Evolutionary conservation across 2,329 filamentous ascomycete genomes (phyloP).

Genomic region (Fusarium sp.): DNA sequence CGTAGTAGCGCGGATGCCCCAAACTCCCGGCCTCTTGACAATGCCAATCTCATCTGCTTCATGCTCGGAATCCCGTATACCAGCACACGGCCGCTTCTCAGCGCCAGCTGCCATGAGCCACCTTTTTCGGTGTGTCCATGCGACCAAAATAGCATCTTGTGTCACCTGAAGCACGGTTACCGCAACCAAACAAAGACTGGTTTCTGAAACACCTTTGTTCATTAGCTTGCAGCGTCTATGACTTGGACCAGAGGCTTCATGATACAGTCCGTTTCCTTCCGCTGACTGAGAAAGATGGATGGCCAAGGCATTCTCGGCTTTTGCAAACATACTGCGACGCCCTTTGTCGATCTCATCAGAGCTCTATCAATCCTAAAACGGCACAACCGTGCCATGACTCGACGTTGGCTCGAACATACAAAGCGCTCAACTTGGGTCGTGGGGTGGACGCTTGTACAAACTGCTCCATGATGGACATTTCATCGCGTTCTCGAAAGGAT

Average conservation of each 20-base stretch:
- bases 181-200: not conserved
- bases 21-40: conserved; percentile 5
- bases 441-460: conserved; percentile 17
- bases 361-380: conserved; percentile 29
- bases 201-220: conserved; percentile 13
- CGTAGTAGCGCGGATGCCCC: conserved; percentile 22
- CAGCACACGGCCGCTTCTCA: conserved; percentile 18
- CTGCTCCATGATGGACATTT: conserved; percentile 25
- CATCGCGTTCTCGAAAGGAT: conserved; percentile 6
- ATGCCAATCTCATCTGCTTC: conserved; percentile 1
- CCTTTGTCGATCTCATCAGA: conserved; percentile 40
- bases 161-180: not conserved
- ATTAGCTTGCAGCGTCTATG: not conserved
- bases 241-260: not conserved
- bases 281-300: conserved; percentile 20
- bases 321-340: conserved; percentile 20
- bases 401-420: not conserved
- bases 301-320: conserved; percentile 39
- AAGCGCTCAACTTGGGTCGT: conserved; percentile 18
- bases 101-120: conserved; percentile 10
- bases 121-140: not conserved
- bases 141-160: not conserved
- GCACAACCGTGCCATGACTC: conserved; percentile 30
- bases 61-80: not conserved
- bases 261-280: not conserved